Percentiles rank a stretch among this genome's conserved stretches.
Conservation (phyloP, 306 rosid species). For the Sphenostylis stenocarpa region DNA sequence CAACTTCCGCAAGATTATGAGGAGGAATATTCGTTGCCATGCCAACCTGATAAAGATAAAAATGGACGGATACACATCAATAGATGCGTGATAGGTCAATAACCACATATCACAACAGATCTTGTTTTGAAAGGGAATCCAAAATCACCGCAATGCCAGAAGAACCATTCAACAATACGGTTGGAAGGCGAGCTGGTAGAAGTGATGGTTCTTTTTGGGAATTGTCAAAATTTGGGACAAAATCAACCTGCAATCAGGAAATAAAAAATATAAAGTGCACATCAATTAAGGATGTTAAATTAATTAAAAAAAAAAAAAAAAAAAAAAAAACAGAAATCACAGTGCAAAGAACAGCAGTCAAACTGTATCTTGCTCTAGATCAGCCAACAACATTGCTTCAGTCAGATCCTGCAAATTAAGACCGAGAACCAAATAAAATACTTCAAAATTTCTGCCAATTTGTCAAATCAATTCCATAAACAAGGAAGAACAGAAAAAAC, state of each 20-base stretch:
- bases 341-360: constrained; percentile 47
- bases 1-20: constrained; percentile 95
- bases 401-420: constrained; percentile 71
- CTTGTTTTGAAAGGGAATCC: constrained; percentile 23
- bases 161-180: constrained; percentile 87
- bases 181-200: constrained; percentile 95
- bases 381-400: constrained; percentile 89
- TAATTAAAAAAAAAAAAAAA: neutral
- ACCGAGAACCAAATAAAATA: constrained; percentile 9
- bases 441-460: constrained; percentile 18
- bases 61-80: constrained; percentile 21
- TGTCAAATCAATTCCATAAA: constrained; percentile 19
- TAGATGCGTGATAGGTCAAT: constrained; percentile 11
- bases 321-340: constrained; percentile 22
- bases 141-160: constrained; percentile 95
- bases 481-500: constrained; percentile 22
- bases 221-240: constrained; percentile 87
- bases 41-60: constrained; percentile 69
- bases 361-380: constrained; percentile 84
- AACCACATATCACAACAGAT: constrained; percentile 30
- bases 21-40: constrained; percentile 99
- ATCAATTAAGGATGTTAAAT: neutral
- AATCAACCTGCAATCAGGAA: constrained; percentile 73
- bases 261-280: constrained; percentile 6
- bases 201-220: constrained; percentile 93